Conservation (phyloP, 2,329 filamentous ascomycete genomes). For the Didymella glomerata region DNA sequence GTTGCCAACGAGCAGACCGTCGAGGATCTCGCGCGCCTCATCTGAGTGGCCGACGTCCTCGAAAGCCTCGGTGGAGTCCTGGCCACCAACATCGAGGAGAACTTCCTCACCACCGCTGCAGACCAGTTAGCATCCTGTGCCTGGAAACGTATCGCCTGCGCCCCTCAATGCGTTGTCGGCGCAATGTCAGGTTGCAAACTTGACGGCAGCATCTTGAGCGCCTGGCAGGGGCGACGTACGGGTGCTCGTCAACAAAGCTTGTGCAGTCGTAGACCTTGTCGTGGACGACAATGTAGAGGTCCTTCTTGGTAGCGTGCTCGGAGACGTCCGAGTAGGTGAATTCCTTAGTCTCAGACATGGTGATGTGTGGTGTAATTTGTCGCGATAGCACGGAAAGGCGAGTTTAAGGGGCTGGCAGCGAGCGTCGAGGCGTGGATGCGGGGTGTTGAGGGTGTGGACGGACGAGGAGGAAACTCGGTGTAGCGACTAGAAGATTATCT, state of each 20-base stretch:
- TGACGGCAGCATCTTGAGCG: background rate
- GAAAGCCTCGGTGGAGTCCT: slow-evolving; percentile 97
- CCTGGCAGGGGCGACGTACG: slow-evolving; percentile 63
- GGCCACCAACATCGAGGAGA: slow-evolving; percentile 91
- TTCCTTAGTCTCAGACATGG: slow-evolving; percentile 50
- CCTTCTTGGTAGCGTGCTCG: slow-evolving; percentile 73
- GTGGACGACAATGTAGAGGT: slow-evolving; percentile 89
- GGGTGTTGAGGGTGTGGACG: slow-evolving; percentile 3
- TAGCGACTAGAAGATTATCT: slow-evolving; percentile 14
- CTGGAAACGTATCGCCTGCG: background rate
- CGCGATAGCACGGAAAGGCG: background rate
- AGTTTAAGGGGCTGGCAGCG: slow-evolving; percentile 6
- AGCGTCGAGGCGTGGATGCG: slow-evolving; percentile 8
- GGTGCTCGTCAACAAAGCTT: slow-evolving; percentile 96
- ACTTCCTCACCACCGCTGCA: slow-evolving; percentile 96
- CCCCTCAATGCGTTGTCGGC: background rate
- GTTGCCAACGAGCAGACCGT: slow-evolving; percentile 54
- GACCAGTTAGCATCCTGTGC: slow-evolving; percentile 1
- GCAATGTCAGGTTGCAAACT: slow-evolving; percentile 1
- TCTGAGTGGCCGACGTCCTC: slow-evolving; percentile 99
- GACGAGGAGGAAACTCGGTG: slow-evolving; percentile 25
- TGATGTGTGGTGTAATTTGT: slow-evolving; percentile 21
- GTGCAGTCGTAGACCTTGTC: slow-evolving; percentile 94
- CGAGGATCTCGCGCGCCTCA: slow-evolving; percentile 94
- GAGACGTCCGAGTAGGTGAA: slow-evolving; percentile 54